These are phyloP conservation scores for Skeletonema tropicum DNA, from an alignment of 108 stramenopile species.

Conservation along the genomic window DNA sequence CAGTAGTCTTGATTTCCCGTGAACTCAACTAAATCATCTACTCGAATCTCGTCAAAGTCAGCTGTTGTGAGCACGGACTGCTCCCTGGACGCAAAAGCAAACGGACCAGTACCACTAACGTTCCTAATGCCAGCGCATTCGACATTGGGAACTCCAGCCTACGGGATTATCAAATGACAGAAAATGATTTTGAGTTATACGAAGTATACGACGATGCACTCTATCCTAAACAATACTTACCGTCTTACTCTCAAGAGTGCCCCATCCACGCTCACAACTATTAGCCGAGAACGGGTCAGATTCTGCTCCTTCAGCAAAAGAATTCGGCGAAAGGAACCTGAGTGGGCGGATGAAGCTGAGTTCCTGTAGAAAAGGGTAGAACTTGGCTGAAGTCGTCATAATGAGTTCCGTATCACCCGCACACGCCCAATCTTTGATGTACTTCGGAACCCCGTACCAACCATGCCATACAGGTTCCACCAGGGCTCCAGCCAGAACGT, in stretches of 20 bases:
- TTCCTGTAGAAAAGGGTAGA: slow-evolving; percentile 51
- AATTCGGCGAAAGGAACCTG: slow-evolving; percentile 42
- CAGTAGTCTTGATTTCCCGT: slow-evolving; percentile 35
- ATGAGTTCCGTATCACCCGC: slow-evolving; percentile 20
- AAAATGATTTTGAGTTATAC: too few species aligned
- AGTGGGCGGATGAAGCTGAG: slow-evolving; percentile 51
- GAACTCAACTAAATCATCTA: slow-evolving; percentile 45
- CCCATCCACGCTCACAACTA: slow-evolving; percentile 48
- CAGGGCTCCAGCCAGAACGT: slow-evolving; percentile 39
- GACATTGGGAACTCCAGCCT: slow-evolving; percentile 23
- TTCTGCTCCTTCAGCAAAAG: slow-evolving; percentile 28
- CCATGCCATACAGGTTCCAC: slow-evolving; percentile 35
- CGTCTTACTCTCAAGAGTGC: not conserved
- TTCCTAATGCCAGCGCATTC: slow-evolving; percentile 40
- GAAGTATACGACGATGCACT: too few species aligned
- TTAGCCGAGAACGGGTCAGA: slow-evolving; percentile 43
- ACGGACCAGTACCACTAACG: slow-evolving; percentile 52
- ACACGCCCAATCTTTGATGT: slow-evolving; percentile 28
- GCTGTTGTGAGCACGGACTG: slow-evolving; percentile 1
- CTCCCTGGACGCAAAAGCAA: slow-evolving; percentile 17
- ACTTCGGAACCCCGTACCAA: slow-evolving; percentile 48
- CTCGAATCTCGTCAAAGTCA: not conserved
- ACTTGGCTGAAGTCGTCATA: slow-evolving; percentile 26
- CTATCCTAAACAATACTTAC: not conserved
- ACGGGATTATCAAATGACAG: too few species aligned